phyloP scores from a whole-genome alignment of 495 filamentous ascomycete species.

The Bacidia gigantensis region DNA sequence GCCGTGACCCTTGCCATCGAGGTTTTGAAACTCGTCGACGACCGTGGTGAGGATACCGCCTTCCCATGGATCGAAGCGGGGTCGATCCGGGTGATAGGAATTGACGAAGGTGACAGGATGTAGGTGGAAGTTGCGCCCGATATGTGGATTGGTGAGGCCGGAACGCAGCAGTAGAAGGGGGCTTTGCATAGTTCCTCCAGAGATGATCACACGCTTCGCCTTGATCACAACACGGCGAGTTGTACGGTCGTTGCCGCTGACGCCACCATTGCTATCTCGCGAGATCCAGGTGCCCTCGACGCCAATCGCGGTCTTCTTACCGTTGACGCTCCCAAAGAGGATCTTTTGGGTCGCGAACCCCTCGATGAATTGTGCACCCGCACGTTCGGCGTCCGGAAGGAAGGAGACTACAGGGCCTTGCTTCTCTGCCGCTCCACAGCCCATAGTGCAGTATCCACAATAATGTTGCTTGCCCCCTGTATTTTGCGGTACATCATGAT shows the following conservation, averaged over 20 bases:
- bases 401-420: conserved; percentile 65
- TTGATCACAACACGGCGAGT: conserved; percentile 51
- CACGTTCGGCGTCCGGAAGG: conserved; percentile 60
- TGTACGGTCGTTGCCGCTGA: conserved; percentile 33
- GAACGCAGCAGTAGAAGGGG: conserved; percentile 65
- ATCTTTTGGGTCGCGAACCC: conserved; percentile 57
- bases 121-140: conserved; percentile 72
- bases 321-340: conserved; percentile 43
- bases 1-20: conserved; percentile 74
- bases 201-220: conserved; percentile 72
- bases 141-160: conserved; percentile 60
- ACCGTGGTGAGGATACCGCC: conserved; percentile 64
- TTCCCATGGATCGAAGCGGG: conserved; percentile 61
- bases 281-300: conserved; percentile 62
- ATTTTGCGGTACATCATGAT: conserved; percentile 66
- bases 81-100: conserved; percentile 45
- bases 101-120: conserved; percentile 56
- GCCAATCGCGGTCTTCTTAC: conserved; percentile 48
- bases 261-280: conserved; percentile 45
- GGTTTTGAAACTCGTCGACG: conserved; percentile 64
- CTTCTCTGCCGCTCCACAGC: conserved; percentile 60
- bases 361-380: conserved; percentile 68
- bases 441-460: conserved; percentile 66
- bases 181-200: conserved; percentile 57
- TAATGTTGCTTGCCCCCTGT: conserved; percentile 55